A percentile compares a stretch with the other conserved stretches of the same genome.
Conservation (phyloP, 495 filamentous ascomycete genomes). For the Penicillium bovifimosum region DNA sequence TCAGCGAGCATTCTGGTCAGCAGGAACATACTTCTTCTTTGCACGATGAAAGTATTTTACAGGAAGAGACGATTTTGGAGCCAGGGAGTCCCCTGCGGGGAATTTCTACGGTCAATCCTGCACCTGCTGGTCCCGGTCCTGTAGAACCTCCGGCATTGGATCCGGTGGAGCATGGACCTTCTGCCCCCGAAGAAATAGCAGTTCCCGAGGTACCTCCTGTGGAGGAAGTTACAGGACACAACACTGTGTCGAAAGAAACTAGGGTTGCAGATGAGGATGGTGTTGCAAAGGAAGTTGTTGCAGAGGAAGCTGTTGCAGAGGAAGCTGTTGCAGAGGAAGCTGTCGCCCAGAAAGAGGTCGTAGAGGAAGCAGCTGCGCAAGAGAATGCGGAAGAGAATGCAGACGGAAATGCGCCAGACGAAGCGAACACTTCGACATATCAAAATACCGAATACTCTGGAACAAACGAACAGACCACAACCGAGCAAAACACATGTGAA, state of each 20-base stretch:
- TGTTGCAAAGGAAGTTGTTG: not conserved
- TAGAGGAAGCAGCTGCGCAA: not conserved
- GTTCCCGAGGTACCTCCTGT: not conserved
- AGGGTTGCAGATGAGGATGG: slow-evolving; percentile 14
- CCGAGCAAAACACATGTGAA: slow-evolving; percentile 26
- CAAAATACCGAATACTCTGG: not conserved
- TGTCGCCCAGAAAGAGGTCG: not conserved
- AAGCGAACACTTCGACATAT: not conserved
- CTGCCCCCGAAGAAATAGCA: not conserved
- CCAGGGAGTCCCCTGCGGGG: not conserved
- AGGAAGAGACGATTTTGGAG: slow-evolving; percentile 4
- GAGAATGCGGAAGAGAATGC: not conserved
- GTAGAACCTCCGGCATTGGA: not conserved
- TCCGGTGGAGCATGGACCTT: not conserved
- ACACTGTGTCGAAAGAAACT: slow-evolving; percentile 14
- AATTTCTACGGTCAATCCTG: too few relatives aligned
- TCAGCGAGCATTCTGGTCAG: slow-evolving; percentile 3
- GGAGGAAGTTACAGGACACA: not conserved
- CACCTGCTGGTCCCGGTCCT: not conserved
- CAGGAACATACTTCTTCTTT: not conserved
- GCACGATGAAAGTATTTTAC: slow-evolving; percentile 1
- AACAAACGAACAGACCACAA: not conserved
- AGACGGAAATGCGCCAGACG: not conserved
- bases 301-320: slow-evolving; percentile 1
- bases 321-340: not conserved